phyloP scores from a whole-genome alignment of 106 monocot genomes.

The Dioscorea alata region DNA sequence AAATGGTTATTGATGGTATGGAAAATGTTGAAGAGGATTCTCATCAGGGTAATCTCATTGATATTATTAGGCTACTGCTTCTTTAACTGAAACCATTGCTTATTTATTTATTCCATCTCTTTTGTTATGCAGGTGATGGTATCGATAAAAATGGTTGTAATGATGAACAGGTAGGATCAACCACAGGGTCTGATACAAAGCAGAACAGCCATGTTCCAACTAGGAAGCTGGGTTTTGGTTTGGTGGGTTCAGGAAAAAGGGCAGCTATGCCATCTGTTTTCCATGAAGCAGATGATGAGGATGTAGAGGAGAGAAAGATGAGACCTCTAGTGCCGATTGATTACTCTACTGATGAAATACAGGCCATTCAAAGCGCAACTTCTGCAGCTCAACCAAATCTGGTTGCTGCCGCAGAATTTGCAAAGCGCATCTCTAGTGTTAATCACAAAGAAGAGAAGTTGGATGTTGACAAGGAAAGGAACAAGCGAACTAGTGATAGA shows the following conservation, averaged over 20 bases:
- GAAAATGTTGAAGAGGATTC: conserved; percentile 9
- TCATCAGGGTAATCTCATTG: conserved; percentile 14
- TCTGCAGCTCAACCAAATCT: conserved; percentile 47
- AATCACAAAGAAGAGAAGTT: conserved; percentile 67
- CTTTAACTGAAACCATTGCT: background rate
- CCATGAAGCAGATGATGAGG: conserved; percentile 85
- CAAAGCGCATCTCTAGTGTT: conserved; percentile 62
- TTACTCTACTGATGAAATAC: conserved; percentile 87
- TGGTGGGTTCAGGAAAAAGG: conserved; percentile 70
- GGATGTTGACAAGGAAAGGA: conserved; percentile 57
- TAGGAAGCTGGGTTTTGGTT: conserved; percentile 84
- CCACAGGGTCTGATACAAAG: conserved; percentile 39
- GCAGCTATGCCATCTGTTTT: conserved; percentile 85
- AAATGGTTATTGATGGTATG: conserved; percentile 10
- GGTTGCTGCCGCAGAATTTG: conserved; percentile 87
- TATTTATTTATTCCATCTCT: background rate
- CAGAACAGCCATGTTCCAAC: conserved; percentile 49
- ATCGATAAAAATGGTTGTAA: conserved; percentile 16
- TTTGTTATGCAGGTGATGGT: conserved; percentile 36
- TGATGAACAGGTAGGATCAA: conserved; percentile 26
- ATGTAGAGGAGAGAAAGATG: conserved; percentile 82
- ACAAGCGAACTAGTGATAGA: conserved; percentile 43
- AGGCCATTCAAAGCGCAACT: conserved; percentile 47
- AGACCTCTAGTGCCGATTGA: conserved; percentile 95
- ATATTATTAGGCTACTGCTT: conserved; percentile 1